A percentile compares a stretch with the other conserved stretches of the same genome.
Evolutionary conservation across 2,329 filamentous ascomycete species (phyloP).

Genomic region (Venturia aucupariae): DNA sequence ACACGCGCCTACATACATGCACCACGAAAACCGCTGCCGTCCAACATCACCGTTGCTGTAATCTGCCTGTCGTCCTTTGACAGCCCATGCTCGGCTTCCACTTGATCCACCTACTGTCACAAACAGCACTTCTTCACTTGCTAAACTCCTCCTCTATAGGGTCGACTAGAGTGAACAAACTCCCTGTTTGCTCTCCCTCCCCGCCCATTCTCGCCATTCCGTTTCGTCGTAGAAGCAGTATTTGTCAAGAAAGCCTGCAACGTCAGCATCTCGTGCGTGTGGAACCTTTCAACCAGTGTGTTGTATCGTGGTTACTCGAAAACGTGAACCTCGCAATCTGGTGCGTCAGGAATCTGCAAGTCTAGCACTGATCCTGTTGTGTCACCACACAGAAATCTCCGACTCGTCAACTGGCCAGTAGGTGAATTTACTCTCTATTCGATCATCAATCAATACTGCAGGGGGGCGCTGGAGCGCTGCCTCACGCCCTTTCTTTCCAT

Average conservation of each 20-base stretch:
- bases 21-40: slow-evolving; percentile 14
- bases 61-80: not conserved
- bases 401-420: not conserved
- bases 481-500: not conserved
- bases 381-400: slow-evolving; percentile 4
- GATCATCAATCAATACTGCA: not conserved
- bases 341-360: slow-evolving; percentile 5
- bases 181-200: not conserved
- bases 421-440: not conserved
- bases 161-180: not conserved
- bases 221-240: not conserved
- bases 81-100: not conserved
- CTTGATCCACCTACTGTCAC: not conserved
- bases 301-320: slow-evolving; percentile 9
- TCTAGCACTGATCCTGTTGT: slow-evolving; percentile 2
- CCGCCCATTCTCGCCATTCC: not conserved
- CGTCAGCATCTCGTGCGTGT: not conserved
- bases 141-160: not conserved
- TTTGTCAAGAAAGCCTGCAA: not conserved
- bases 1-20: slow-evolving; percentile 10
- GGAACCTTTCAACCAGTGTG: not conserved
- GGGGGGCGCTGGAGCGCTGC: not conserved
- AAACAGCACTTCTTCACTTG: not conserved
- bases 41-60: slow-evolving; percentile 5
- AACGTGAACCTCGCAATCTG: slow-evolving; percentile 12